Conservation (phyloP, 2,329 filamentous ascomycete species). For the Penicillium digitatum region DNA sequence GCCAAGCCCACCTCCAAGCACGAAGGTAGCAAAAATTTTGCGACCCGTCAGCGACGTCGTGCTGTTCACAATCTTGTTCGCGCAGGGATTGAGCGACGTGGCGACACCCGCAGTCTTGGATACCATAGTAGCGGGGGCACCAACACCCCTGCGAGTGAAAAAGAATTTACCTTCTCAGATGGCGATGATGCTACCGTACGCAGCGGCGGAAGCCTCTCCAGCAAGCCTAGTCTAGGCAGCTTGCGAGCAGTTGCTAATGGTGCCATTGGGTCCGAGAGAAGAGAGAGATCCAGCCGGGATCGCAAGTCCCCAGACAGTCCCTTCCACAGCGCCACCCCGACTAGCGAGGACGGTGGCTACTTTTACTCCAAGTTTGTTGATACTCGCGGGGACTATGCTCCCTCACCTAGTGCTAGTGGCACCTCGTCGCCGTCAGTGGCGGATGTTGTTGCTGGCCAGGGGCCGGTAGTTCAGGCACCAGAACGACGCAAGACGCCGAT, state of each 20-base stretch:
- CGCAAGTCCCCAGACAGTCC: slow-evolving; percentile 51
- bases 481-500: slow-evolving; percentile 77
- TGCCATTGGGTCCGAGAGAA: slow-evolving; percentile 83
- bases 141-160: slow-evolving; percentile 87
- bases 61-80: slow-evolving; percentile 89
- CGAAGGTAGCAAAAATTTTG: slow-evolving; percentile 97
- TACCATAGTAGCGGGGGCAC: slow-evolving; percentile 63
- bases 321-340: slow-evolving; percentile 61
- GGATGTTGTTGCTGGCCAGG: slow-evolving; percentile 50
- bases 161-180: slow-evolving; percentile 62
- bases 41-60: slow-evolving; percentile 82
- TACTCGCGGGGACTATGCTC: slow-evolving; percentile 40
- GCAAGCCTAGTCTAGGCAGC: slow-evolving; percentile 68
- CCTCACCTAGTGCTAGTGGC: slow-evolving; percentile 25
- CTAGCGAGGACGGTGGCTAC: slow-evolving; percentile 57
- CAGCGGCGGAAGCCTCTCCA: slow-evolving; percentile 75
- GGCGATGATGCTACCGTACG: slow-evolving; percentile 73
- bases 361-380: slow-evolving; percentile 56
- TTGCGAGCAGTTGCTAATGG: slow-evolving; percentile 74
- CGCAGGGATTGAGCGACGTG: slow-evolving; percentile 80
- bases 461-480: slow-evolving; percentile 51
- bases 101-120: slow-evolving; percentile 64
- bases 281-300: slow-evolving; percentile 61
- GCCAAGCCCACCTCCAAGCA: slow-evolving; percentile 86
- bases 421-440: slow-evolving; percentile 36